Evolutionary conservation across 192 early-diverging fungal genomes (phyloP), one percentile per base, ranked within the genome.

Genomic region (Rhizophlyctis rosea): DNA sequence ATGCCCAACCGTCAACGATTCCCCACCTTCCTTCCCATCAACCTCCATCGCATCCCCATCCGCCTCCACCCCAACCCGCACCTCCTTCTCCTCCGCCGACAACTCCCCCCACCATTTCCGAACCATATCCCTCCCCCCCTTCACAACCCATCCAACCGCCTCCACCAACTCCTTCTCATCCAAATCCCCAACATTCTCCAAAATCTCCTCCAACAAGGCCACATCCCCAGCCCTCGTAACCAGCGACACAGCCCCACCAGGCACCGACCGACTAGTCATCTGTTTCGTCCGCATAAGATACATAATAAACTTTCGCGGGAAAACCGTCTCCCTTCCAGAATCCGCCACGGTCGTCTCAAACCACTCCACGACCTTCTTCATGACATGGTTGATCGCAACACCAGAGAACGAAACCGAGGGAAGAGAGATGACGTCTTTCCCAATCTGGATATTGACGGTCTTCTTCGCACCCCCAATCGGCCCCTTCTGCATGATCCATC

Each of bases 221-320:
- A 57, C 63, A 3, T 53, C 57, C 9, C 63, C 35, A 13, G 63
- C 54, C 4, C 63, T 53, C 11, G 53, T 25, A 25, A 65, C 55
- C 1, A 65, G 30, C 23, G 47, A 35, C 3, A 27, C 14, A 23
- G 16, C 13, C 14, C 21, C 29, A 14, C 14, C 23, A 54, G 21
- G 14, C 52, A 25, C 14, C 29, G 52, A 21, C 18, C 47, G 47
- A 23, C 47, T 47, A n/a, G 47, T n/a, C 18, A 23, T 16, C 23
- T 1, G 47, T 1, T 47, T 47, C 23, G 0, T 16, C 47, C 18
- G 23, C 47, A 23, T 47, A 16, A 47, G 18, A 16, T 16, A 47
- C 47, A 23, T 16, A n/a, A 23, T 1, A 16, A 47, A n/a, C 0
- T 47, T 16, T 23, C 23, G 47, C 23, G 1, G 47, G 23, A 47